A percentile compares a stretch with the other conserved stretches of the same genome.
Conservation (phyloP, 345 rosid genomes). For the Brassica cretica region DNA sequence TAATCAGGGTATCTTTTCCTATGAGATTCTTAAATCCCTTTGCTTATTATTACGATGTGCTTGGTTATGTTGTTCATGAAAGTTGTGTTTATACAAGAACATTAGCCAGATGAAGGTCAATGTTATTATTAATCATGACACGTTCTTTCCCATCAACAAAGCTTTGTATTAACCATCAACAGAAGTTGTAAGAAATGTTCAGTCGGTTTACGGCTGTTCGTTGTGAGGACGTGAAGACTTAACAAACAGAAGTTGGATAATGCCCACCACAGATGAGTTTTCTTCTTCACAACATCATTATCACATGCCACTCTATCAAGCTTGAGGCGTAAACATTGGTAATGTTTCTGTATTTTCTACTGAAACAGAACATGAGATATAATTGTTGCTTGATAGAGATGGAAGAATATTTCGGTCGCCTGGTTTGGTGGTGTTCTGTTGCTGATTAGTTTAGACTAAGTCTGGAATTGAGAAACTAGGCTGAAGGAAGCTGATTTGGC, state of each 20-base stretch:
- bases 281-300: too few species aligned
- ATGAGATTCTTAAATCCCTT: not conserved
- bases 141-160: not conserved
- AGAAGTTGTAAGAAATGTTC: too few species aligned
- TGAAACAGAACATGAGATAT: too few species aligned
- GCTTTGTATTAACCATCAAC: not conserved
- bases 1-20: conserved; percentile 11
- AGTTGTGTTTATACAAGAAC: not conserved
- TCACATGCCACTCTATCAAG: too few species aligned
- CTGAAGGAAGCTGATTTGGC: not conserved
- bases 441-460: not conserved
- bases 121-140: not conserved
- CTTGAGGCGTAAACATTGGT: too few species aligned
- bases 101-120: not conserved
- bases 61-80: not conserved
- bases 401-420: not conserved
- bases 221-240: too few species aligned
- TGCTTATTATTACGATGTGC: not conserved
- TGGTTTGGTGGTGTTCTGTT: not conserved
- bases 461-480: not conserved
- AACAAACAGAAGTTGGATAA: too few species aligned
- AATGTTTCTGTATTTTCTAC: too few species aligned
- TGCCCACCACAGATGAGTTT: too few species aligned
- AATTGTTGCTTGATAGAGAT: not conserved
- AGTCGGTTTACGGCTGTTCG: too few species aligned